Evolutionary conservation across 2,329 filamentous ascomycete species (phyloP), one percentile per base, ranked within the genome.

Genomic region (Thielaviopsis populi): DNA sequence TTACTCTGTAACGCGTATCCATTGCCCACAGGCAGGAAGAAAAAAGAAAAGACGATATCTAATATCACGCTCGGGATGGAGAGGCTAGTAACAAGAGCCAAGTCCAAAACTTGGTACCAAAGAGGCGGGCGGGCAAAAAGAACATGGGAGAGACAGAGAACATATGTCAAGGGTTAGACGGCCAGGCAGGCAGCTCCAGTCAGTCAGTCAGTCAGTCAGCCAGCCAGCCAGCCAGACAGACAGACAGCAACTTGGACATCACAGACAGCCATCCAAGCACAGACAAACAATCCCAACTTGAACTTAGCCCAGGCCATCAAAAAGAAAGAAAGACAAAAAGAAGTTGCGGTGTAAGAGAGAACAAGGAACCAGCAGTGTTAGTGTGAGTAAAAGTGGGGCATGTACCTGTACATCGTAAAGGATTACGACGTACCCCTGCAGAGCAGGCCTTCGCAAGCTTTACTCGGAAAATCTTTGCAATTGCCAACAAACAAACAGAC

Each of bases 371-470:
- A 62, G 27, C 42, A 33, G 33, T 13, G 59, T 46, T 22, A n/a
- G 24, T 61, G n/a, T 30, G 2, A 58, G 27, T 43, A 61, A 61
- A 61, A 61, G 43, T 43, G 59, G 59, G 59, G 59, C 41, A 2
- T 37, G 43, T 30, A 27, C 19, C 5, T 61, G 24, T 27, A n/a
- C 11, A 46, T 37, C 59, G 19, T 46, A 15, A 19, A 56, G 53
- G 53, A 56, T 56, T 56, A 27, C 53, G 53, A 27, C 53, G 53
- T 56, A 33, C 53, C 30, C 53, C 53, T 56, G 53, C 27, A 56
- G 15, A 19, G 53, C 27, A 56, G 15, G 46, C 24, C 22, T 27
- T 15, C 24, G 22, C 46, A 50, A 27, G 46, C 46, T 50, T 37
- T 19, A 2, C 42, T 8, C 42, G 8, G 8, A 10, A 46, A n/a